Conservation (phyloP, 1,284 basidiomycete genomes). For the Malassezia arunalokei region DNA sequence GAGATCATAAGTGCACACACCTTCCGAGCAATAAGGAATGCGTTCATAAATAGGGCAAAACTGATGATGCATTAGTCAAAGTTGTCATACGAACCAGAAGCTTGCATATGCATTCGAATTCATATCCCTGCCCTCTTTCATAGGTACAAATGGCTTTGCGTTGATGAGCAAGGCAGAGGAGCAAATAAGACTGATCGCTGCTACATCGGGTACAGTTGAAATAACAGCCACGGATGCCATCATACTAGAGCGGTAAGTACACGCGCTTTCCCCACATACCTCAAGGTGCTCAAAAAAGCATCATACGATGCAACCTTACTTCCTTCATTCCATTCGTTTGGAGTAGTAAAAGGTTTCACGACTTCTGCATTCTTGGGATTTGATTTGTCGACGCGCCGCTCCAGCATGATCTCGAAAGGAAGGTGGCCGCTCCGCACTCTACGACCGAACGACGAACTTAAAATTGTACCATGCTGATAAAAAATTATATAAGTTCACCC, state of each 20-base stretch:
- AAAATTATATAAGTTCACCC: too few species aligned
- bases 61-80: background rate
- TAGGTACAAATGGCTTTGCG: background rate
- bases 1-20: background rate
- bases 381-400: slow-evolving; percentile 11
- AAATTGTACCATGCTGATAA: too few species aligned
- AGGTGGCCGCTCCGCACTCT: too few species aligned
- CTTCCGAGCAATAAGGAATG: slow-evolving; percentile 5
- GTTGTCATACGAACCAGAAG: slow-evolving; percentile 7
- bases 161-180: slow-evolving; percentile 5
- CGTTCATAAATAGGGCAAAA: background rate
- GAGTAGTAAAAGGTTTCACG: slow-evolving; percentile 1
- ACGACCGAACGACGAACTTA: too few species aligned
- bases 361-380: slow-evolving; percentile 1
- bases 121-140: slow-evolving; percentile 5
- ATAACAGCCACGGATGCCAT: slow-evolving; percentile 4
- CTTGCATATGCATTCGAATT: slow-evolving; percentile 10
- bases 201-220: slow-evolving; percentile 8
- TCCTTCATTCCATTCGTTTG: slow-evolving; percentile 1
- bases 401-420: background rate
- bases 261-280: slow-evolving; percentile 2
- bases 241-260: slow-evolving; percentile 2
- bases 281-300: slow-evolving; percentile 1
- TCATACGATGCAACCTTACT: background rate
- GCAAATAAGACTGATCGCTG: slow-evolving; percentile 2